Conservation (phyloP, 2,329 filamentous ascomycete genomes). For the Exophiala sp. region DNA sequence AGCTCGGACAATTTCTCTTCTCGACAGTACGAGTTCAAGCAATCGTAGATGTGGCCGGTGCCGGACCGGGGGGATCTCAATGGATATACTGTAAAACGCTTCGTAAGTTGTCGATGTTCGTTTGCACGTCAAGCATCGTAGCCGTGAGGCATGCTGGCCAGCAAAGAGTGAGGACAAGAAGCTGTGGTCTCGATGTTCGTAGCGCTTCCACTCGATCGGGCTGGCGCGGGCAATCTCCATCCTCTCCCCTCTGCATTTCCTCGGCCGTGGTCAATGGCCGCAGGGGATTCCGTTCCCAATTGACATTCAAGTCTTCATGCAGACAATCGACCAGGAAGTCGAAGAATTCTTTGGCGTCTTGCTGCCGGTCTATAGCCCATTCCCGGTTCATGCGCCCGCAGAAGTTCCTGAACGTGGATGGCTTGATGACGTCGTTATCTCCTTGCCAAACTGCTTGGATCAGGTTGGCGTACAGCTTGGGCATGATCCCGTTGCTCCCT, state of each 20-base stretch:
- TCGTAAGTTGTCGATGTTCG: conserved; percentile 62
- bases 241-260: conserved; percentile 55
- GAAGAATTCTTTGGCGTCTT: conserved; percentile 88
- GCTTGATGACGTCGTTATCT: conserved; percentile 46
- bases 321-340: conserved; percentile 74
- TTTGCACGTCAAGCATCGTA: conserved; percentile 56
- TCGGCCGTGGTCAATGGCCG: conserved; percentile 54
- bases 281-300: conserved; percentile 55
- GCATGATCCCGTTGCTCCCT: conserved; percentile 58
- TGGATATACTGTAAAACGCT: conserved; percentile 64
- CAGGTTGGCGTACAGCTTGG: conserved; percentile 56
- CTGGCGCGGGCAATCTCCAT: conserved; percentile 61
- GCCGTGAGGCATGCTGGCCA: conserved; percentile 58
- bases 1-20: conserved; percentile 61
- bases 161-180: conserved; percentile 75
- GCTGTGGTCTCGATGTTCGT: conserved; percentile 64
- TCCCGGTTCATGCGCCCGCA: conserved; percentile 58
- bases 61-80: conserved; percentile 62
- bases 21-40: conserved; percentile 62
- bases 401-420: conserved; percentile 61
- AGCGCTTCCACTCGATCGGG: conserved; percentile 66
- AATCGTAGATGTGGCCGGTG: conserved; percentile 57
- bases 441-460: conserved; percentile 59
- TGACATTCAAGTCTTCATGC: conserved; percentile 76
- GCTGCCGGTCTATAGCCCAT: conserved; percentile 71